A percentile compares a stretch with the other conserved stretches of the same genome.
Conservation (phyloP, 2,329 filamentous ascomycete species). For the Pseudopithomyces chartarum region DNA sequence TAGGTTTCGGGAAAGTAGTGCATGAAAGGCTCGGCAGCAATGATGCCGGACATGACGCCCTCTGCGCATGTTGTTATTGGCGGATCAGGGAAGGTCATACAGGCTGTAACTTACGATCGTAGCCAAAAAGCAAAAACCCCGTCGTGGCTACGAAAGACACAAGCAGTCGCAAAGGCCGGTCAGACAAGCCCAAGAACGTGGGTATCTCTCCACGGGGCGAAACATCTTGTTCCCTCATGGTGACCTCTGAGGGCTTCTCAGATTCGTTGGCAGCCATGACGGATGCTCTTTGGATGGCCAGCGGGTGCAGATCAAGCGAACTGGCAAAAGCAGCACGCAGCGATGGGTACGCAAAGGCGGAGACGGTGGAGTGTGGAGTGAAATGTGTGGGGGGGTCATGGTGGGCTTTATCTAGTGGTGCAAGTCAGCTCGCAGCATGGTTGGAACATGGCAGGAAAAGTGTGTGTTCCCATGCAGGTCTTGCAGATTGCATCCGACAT, state of each 20-base stretch:
- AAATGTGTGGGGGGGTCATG: slow-evolving; percentile 8
- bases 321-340: neutral
- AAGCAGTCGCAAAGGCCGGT: slow-evolving; percentile 28
- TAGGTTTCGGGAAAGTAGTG: slow-evolving; percentile 47
- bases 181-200: slow-evolving; percentile 36
- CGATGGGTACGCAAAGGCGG: neutral
- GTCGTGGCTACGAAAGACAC: slow-evolving; percentile 38
- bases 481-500: slow-evolving; percentile 17
- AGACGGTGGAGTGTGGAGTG: neutral
- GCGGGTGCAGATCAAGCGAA: neutral
- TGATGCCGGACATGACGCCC: slow-evolving; percentile 46
- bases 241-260: slow-evolving; percentile 1
- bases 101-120: slow-evolving; percentile 30
- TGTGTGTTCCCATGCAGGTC: slow-evolving; percentile 10
- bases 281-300: neutral
- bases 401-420: slow-evolving; percentile 21
- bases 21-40: slow-evolving; percentile 41
- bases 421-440: neutral
- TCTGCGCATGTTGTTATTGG: slow-evolving; percentile 20
- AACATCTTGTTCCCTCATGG: neutral
- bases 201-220: slow-evolving; percentile 17
- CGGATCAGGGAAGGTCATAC: neutral
- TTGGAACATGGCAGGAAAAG: slow-evolving; percentile 5
- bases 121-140: slow-evolving; percentile 39
- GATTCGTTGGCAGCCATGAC: slow-evolving; percentile 5